Percentiles rank a stretch among this genome's conserved stretches.
Conservation (phyloP, 2,329 filamentous ascomycete genomes). For the Epichloe elymi region DNA sequence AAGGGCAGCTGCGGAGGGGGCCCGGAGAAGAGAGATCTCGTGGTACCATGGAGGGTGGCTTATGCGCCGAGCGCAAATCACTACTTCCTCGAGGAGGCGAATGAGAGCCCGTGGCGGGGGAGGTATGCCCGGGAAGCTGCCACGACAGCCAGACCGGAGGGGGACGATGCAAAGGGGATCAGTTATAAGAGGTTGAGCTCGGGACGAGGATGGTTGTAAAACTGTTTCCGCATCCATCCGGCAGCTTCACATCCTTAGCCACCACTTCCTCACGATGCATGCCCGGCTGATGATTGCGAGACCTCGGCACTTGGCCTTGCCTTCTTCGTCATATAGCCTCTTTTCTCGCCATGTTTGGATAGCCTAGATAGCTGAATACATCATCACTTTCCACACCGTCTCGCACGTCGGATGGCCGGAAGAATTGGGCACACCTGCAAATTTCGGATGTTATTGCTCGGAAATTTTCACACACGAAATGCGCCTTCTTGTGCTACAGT, state of each 20-base stretch:
- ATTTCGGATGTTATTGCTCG: not conserved
- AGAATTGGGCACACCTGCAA: not conserved
- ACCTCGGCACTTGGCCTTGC: too few species aligned
- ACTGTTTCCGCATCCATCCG: not conserved
- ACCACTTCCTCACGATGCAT: too few species aligned
- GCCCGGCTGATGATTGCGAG: too few species aligned
- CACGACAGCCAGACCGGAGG: slow-evolving; percentile 11
- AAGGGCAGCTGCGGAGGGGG: slow-evolving; percentile 26
- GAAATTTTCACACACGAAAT: not conserved
- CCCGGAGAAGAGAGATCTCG: slow-evolving; percentile 21
- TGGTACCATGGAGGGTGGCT: slow-evolving; percentile 28
- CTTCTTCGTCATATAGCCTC: too few species aligned
- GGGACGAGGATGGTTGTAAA: slow-evolving; percentile 14
- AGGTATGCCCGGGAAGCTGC: slow-evolving; percentile 14
- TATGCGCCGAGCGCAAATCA: slow-evolving; percentile 26
- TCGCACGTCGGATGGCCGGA: not conserved
- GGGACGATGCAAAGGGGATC: slow-evolving; percentile 1
- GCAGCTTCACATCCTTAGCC: too few species aligned
- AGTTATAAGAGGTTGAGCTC: slow-evolving; percentile 19
- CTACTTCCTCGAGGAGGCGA: slow-evolving; percentile 29
- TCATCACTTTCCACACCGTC: too few species aligned
- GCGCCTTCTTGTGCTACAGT: not conserved
- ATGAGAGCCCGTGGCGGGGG: slow-evolving; percentile 13
- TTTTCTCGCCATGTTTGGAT: too few species aligned
- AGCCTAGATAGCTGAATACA: too few species aligned